A percentile compares a stretch with the other conserved stretches of the same genome.
Evolutionary conservation across 2,329 filamentous ascomycete genomes (phyloP).

Genomic region (Immersiporthe knoxdaviesiana): DNA sequence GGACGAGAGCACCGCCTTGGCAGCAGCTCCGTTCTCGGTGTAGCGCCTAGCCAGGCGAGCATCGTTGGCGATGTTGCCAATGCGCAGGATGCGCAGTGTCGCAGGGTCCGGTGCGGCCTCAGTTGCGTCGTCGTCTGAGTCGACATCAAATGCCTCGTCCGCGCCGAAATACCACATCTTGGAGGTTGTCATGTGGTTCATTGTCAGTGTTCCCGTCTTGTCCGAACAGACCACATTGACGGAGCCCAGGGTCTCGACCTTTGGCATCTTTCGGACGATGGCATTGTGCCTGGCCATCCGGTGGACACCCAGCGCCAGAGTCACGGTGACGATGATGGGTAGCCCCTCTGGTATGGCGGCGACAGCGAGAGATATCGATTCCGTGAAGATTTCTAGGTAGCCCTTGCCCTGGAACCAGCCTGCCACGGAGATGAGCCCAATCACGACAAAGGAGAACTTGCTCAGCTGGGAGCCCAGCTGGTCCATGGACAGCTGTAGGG

Average conservation of each 20-base stretch:
- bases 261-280: slow-evolving; percentile 93
- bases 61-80: slow-evolving; percentile 97
- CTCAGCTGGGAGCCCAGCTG: slow-evolving; percentile 94
- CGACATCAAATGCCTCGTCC: slow-evolving; percentile 53
- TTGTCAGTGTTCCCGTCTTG: slow-evolving; percentile 94
- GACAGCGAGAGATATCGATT: slow-evolving; percentile 93
- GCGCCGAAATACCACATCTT: slow-evolving; percentile 95
- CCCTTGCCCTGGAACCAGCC: slow-evolving; percentile 89
- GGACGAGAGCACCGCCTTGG: slow-evolving; percentile 82
- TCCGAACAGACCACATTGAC: slow-evolving; percentile 99
- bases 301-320: slow-evolving; percentile 89
- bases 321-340: slow-evolving; percentile 98
- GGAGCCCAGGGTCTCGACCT: slow-evolving; percentile 96
- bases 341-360: slow-evolving; percentile 95
- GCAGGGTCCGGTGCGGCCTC: slow-evolving; percentile 70
- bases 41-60: slow-evolving; percentile 76
- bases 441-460: slow-evolving; percentile 94
- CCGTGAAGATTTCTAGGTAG: slow-evolving; percentile 93
- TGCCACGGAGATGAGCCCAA: slow-evolving; percentile 87
- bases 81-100: slow-evolving; percentile 79
- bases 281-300: slow-evolving; percentile 95
- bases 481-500: slow-evolving; percentile 95
- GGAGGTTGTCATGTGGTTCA: slow-evolving; percentile 97
- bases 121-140: slow-evolving; percentile 56
- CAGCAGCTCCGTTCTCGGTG: slow-evolving; percentile 70